Evolutionary conservation across 2,329 filamentous ascomycete species (phyloP), one percentile per base, ranked within the genome.

Genomic region (Raffaelea albimanens): DNA sequence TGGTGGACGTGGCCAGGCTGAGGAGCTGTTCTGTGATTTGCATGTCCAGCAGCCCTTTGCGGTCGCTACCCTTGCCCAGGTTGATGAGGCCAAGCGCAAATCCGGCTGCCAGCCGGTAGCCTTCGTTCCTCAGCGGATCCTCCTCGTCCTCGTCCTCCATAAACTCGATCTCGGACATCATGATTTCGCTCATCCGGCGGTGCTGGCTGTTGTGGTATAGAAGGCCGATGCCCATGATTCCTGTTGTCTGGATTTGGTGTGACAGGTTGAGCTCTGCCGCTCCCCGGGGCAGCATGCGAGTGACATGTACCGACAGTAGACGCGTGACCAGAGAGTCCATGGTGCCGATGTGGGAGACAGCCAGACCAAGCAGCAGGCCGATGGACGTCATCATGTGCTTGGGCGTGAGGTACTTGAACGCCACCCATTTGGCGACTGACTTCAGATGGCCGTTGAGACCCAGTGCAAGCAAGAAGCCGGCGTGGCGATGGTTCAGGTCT

Each of bases 331-430:
- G 74, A 2, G 87, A 93, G 62, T 98, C 93, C 91, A 97, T 97
- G 2, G 90, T 97, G 1, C 94, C 93, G 55, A 96, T 75, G 61
- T 95, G 95, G 1, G 93, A 97, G 22, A 87, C 93, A 9, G 93
- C 90, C 18, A 98, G 72, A 1, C 93, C 93, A 1, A 98, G 73
- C 3, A 98, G 73, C n/a, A 98, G 72, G 10, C 93, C 93, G 47
- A 98, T 91, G 1, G 93, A 97, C 21, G 93, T 97, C 93, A 98
- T 98, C 22, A 90, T 95, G 64, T 98, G 94, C 60, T 98, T 98
- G 1, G 93, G 91, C 0, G 93, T 98, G n/a, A 98, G 71, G 57
- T 98, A 98, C 61, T 96, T 97, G 75, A 97, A 98, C 9, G 90
- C 91, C 40, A 98, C 84, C 91, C 93, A 98, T 68, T 97, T 97